These are phyloP conservation scores for Xylariomycetidae sp. DNA, from an alignment of 2,329 filamentous ascomycete species.

Conservation along the genomic window DNA sequence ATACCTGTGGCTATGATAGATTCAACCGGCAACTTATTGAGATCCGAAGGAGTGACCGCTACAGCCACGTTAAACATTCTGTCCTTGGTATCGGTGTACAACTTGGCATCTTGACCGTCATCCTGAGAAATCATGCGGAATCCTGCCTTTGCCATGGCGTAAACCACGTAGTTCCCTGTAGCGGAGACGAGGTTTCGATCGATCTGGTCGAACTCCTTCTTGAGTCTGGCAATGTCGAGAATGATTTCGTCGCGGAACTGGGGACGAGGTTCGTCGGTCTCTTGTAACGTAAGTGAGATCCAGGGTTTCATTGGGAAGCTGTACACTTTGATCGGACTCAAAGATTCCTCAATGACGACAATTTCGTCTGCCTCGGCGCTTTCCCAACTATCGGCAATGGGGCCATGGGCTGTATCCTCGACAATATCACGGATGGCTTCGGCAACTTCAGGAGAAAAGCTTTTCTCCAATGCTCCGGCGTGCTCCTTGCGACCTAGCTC, in stretches of 20 bases:
- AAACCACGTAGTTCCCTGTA: slow-evolving; percentile 86
- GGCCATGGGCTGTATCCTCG: slow-evolving; percentile 54
- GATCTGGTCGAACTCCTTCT: slow-evolving; percentile 97
- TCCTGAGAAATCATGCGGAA: slow-evolving; percentile 92
- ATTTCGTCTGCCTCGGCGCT: slow-evolving; percentile 72
- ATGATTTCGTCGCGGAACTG: slow-evolving; percentile 73
- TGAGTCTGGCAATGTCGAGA: slow-evolving; percentile 88
- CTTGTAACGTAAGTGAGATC: slow-evolving; percentile 76
- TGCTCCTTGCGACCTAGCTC: slow-evolving; percentile 52
- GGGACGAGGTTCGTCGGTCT: slow-evolving; percentile 51
- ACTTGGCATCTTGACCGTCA: slow-evolving; percentile 83
- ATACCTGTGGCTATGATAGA: slow-evolving; percentile 88
- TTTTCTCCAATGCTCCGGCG: slow-evolving; percentile 47
- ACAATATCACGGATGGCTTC: slow-evolving; percentile 45
- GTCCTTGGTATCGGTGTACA: slow-evolving; percentile 88
- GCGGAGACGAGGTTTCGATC: slow-evolving; percentile 90
- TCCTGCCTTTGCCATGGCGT: slow-evolving; percentile 89
- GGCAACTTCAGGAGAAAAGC: slow-evolving; percentile 46
- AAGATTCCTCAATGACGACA: slow-evolving; percentile 60
- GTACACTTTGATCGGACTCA: slow-evolving; percentile 71
- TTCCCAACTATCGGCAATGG: slow-evolving; percentile 85
- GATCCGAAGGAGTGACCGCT: slow-evolving; percentile 61
- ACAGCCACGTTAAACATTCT: slow-evolving; percentile 92
- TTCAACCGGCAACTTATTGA: slow-evolving; percentile 60
- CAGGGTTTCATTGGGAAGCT: slow-evolving; percentile 97